Evolutionary conservation across 306 rosid genomes (phyloP).

Genomic region (Coriaria nepalensis): DNA sequence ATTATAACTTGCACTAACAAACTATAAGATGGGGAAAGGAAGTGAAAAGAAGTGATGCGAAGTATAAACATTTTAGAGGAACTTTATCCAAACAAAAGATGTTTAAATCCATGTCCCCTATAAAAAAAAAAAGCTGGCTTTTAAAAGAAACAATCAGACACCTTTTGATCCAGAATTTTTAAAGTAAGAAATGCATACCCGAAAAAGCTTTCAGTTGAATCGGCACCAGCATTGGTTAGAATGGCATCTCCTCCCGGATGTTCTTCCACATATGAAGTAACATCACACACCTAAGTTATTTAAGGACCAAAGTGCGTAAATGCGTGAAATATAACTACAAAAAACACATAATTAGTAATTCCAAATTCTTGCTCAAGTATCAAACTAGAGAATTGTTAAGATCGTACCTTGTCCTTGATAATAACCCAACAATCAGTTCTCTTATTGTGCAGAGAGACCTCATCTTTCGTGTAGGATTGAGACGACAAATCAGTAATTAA

Average conservation of each 20-base stretch:
- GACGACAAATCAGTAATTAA: conserved; percentile 22
- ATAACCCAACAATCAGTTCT: conserved; percentile 93
- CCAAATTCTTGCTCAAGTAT: conserved; percentile 1
- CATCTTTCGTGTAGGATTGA: conserved; percentile 43
- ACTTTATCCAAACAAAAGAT: too few species aligned
- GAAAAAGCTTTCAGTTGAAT: conserved; percentile 72
- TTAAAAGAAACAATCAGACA: background rate
- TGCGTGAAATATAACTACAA: conserved; percentile 6
- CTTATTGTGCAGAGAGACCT: conserved; percentile 59
- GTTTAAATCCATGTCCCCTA: too few species aligned
- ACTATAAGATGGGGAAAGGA: too few species aligned
- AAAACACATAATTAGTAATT: background rate
- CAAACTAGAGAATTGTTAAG: conserved; percentile 5
- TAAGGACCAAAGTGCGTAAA: background rate
- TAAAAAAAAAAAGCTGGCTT: conserved; percentile 3
- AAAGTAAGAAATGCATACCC: conserved; percentile 34
- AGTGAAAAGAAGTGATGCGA: too few species aligned
- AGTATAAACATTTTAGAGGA: too few species aligned
- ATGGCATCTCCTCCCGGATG: conserved; percentile 99
- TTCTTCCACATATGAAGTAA: conserved; percentile 85
- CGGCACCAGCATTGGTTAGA: conserved; percentile 79
- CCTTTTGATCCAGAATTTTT: background rate
- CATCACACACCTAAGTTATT: conserved; percentile 59
- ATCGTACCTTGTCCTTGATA: conserved; percentile 65
- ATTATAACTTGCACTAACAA: too few species aligned